phyloP scores from a whole-genome alignment of 768 basidiomycete genomes.

The Auricularia sp. region DNA sequence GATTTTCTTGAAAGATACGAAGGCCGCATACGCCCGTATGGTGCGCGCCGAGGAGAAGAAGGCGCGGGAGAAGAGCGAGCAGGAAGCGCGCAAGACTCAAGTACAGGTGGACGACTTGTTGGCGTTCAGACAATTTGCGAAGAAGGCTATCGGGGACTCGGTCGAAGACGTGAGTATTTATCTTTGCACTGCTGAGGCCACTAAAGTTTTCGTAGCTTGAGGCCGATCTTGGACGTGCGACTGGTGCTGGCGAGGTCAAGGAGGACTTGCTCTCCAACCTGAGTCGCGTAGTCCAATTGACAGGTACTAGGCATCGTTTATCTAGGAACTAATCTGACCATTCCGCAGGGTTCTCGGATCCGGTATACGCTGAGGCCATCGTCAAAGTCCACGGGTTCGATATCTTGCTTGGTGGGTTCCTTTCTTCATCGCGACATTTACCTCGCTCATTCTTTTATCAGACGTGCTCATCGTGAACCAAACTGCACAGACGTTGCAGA shows the following conservation, averaged over 20 bases:
- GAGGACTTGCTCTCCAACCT: slow-evolving; percentile 95
- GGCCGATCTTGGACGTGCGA: slow-evolving; percentile 80
- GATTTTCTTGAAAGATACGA: slow-evolving; percentile 78
- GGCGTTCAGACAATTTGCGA: slow-evolving; percentile 89
- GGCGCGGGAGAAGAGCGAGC: slow-evolving; percentile 81
- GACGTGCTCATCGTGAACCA: slow-evolving; percentile 97
- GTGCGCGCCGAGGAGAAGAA: slow-evolving; percentile 93
- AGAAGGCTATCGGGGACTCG: slow-evolving; percentile 76
- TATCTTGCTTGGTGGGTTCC: slow-evolving; percentile 64
- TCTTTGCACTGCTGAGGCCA: slow-evolving; percentile 42
- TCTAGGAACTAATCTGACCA: background rate
- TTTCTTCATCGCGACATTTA: background rate
- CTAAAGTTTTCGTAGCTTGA: slow-evolving; percentile 51
- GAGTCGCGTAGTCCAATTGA: slow-evolving; percentile 86
- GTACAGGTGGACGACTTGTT: slow-evolving; percentile 92
- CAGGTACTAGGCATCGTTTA: slow-evolving; percentile 39
- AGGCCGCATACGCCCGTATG: slow-evolving; percentile 90
- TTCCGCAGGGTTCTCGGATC: slow-evolving; percentile 81
- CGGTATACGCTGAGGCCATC: slow-evolving; percentile 95
- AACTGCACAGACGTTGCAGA: slow-evolving; percentile 87
- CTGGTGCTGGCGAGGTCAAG: slow-evolving; percentile 69
- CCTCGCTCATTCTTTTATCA: slow-evolving; percentile 18
- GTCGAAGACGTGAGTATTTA: slow-evolving; percentile 30
- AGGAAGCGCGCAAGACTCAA: slow-evolving; percentile 57
- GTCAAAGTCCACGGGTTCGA: slow-evolving; percentile 98